phyloP scores from a whole-genome alignment of 2,329 filamentous ascomycete species.

The Verticillium nonalfalfae region DNA sequence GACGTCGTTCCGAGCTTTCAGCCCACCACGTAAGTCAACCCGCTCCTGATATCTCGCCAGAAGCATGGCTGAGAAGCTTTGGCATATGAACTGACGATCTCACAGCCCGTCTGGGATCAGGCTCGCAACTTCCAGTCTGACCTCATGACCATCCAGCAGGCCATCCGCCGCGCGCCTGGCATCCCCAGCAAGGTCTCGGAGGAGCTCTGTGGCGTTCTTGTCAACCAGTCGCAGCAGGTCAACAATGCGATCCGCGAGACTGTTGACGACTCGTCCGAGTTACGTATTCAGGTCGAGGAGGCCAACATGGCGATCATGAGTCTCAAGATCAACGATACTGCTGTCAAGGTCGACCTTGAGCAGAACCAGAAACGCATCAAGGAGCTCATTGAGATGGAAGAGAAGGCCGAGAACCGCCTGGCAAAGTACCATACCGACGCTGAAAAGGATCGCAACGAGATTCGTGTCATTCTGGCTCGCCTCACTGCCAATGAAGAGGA shows the following conservation, averaged over 20 bases:
- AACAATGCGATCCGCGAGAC: slow-evolving; percentile 14
- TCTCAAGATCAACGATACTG: slow-evolving; percentile 10
- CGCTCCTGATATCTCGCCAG: not conserved
- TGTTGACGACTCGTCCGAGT: slow-evolving; percentile 11
- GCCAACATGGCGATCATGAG: slow-evolving; percentile 22
- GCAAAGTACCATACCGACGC: slow-evolving; percentile 9
- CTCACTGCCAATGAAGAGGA: slow-evolving; percentile 11
- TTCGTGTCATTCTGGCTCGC: slow-evolving; percentile 8
- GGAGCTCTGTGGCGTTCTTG: slow-evolving; percentile 9
- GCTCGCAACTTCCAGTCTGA: slow-evolving; percentile 10
- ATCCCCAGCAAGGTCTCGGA: slow-evolving; percentile 10
- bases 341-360: slow-evolving; percentile 6
- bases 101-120: slow-evolving; percentile 9
- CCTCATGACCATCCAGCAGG: slow-evolving; percentile 12
- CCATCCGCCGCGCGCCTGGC: slow-evolving; percentile 11
- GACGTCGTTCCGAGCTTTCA: slow-evolving; percentile 10
- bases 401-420: slow-evolving; percentile 12
- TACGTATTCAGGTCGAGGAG: slow-evolving; percentile 21
- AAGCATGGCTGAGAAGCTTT: not conserved
- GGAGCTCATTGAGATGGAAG: slow-evolving; percentile 15
- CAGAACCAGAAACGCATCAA: slow-evolving; percentile 13
- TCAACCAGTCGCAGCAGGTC: slow-evolving; percentile 20
- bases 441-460: slow-evolving; percentile 9
- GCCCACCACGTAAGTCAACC: slow-evolving; percentile 8
- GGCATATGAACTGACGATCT: not conserved